phyloP scores from a whole-genome alignment of 306 rosid species.

The Lupinus albus region DNA sequence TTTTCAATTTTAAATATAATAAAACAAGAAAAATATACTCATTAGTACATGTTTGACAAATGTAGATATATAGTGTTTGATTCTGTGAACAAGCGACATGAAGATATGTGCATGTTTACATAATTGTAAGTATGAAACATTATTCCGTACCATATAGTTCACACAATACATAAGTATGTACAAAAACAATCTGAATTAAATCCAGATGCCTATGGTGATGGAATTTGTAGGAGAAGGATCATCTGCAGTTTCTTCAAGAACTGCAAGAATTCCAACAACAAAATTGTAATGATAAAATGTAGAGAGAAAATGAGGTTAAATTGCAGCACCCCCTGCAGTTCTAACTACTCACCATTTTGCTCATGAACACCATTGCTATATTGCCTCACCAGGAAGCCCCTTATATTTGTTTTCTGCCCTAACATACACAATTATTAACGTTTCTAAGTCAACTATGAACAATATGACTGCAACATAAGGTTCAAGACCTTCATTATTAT shows the following conservation, averaged over 20 bases:
- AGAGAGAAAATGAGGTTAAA: no score
- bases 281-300: no score
- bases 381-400: slow-evolving; percentile 43
- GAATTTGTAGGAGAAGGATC: neutral
- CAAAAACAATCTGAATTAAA: neutral
- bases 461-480: neutral
- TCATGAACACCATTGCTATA: slow-evolving; percentile 38
- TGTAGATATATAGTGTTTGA: no score
- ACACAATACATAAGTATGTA: neutral
- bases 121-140: neutral
- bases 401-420: slow-evolving; percentile 78
- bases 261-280: neutral
- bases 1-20: no score
- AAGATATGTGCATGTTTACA: neutral
- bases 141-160: no score
- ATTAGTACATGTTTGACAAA: no score
- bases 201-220: neutral
- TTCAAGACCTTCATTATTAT: slow-evolving; percentile 18
- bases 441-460: slow-evolving; percentile 37
- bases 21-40: no score
- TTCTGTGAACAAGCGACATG: no score
- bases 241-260: neutral
- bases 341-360: slow-evolving; percentile 18
- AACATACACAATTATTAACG: slow-evolving; percentile 39
- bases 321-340: neutral